Evolutionary conservation across 345 rosid species (phyloP).

Genomic region (Cardamine chenopodiifolia): DNA sequence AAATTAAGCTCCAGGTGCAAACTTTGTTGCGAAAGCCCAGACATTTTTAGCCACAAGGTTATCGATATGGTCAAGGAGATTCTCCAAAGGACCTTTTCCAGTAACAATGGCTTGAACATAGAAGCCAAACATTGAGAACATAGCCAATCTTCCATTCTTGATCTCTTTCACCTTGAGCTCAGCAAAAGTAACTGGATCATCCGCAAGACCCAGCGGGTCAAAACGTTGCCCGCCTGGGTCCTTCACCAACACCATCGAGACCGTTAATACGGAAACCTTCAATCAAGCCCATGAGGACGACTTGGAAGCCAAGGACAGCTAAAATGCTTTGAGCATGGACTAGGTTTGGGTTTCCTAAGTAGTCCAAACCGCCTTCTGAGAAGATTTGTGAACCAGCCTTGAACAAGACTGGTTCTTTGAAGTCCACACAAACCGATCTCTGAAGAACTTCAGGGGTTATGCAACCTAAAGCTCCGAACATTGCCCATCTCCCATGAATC

Average conservation of each 20-base stretch:
- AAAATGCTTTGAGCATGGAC: conserved; percentile 98
- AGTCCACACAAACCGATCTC: conserved; percentile 79
- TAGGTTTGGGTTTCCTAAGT: conserved; percentile 95
- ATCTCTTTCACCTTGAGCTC: conserved; percentile 98
- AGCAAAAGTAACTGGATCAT: conserved; percentile 80
- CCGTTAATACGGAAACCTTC: conserved; percentile 97
- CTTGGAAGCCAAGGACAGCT: conserved; percentile 89
- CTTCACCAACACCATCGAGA: conserved; percentile 88
- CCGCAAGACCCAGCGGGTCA: conserved; percentile 88
- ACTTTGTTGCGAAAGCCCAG: conserved; percentile 96
- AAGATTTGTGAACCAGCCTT: conserved; percentile 97
- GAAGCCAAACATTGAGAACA: conserved; percentile 99
- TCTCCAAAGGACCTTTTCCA: conserved; percentile 93
- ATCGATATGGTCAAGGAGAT: conserved; percentile 87
- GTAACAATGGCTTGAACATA: conserved; percentile 96
- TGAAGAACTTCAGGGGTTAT: conserved; percentile 86
- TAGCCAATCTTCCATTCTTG: conserved; percentile 91
- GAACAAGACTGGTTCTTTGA: conserved; percentile 99
- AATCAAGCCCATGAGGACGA: conserved; percentile 84
- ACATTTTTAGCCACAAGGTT: conserved; percentile 97
- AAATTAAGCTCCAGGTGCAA: conserved; percentile 75
- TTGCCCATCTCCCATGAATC: conserved; percentile 96
- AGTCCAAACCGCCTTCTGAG: conserved; percentile 97
- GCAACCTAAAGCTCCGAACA: conserved; percentile 97
- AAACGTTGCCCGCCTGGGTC: conserved; percentile 94